A percentile compares a stretch with the other conserved stretches of the same genome.
phyloP scores from a whole-genome alignment of 441 rosid genomes.

The Rhodomyrtus psidioides region DNA sequence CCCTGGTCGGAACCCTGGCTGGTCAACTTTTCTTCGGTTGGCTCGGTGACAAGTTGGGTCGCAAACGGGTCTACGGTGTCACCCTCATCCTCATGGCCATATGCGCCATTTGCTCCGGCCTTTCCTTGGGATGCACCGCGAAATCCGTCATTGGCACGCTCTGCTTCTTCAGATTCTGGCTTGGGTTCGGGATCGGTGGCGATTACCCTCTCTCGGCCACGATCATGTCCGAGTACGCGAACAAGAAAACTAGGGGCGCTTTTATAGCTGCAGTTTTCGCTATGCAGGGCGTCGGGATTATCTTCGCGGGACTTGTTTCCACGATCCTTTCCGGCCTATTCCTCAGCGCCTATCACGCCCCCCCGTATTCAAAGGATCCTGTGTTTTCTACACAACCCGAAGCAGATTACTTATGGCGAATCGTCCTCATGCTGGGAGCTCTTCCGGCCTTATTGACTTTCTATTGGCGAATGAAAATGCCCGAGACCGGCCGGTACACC shows the following conservation, averaged over 20 bases:
- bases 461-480: background rate
- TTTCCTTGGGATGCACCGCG: background rate
- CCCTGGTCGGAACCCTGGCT: background rate
- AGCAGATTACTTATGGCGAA: background rate
- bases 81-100: background rate
- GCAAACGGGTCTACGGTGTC: background rate
- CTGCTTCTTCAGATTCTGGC: background rate
- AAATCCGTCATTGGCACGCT: background rate
- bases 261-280: background rate
- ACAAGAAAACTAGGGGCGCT: background rate
- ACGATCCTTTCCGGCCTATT: background rate
- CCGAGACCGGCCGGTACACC: background rate
- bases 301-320: background rate
- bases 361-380: background rate
- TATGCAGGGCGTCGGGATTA: slow-evolving; percentile 1
- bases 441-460: background rate
- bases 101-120: background rate
- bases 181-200: background rate
- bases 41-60: background rate
- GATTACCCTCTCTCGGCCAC: background rate
- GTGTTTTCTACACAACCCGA: background rate
- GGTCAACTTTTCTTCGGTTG: background rate
- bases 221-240: background rate
- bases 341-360: background rate
- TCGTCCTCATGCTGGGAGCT: background rate